Base-by-base conservation (phyloP, 345 rosid genomes). In the Viola odorata region DNA sequence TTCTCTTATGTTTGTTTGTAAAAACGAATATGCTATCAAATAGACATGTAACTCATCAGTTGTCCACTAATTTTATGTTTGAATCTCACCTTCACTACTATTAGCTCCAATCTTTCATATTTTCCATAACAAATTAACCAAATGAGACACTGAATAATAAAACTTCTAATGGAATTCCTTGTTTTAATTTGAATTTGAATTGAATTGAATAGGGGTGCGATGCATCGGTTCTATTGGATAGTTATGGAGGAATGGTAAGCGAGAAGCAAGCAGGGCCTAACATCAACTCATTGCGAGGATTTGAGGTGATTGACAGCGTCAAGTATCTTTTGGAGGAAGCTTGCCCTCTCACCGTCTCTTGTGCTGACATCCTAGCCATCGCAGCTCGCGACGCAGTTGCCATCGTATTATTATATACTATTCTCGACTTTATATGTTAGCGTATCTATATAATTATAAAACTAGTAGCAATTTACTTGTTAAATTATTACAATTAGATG, bases 211-310 rank as follows among this genome's bases (percentile, higher is more conserved):
- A 85, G 92, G 97, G 96, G 0, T 87, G 96, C 56, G 96, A 87
- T 73, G 97, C 79, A 59, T 87, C 85, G 8, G 63, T 87, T 40
- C 87, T 84, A 3, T 61, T 85, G 60, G 96, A 91, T 61, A 80
- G 78, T 68, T 39, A 64, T 17, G 95, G 80, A 37, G 87, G 57
- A 45, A 82, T 84, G 50, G 64, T 83, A 3, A 86, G 91, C 60
- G 96, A 91, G 65, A 91, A 91, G 71, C 80, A 68, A 69, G 98
- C 92, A 41, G 69, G 64, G 6, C 92, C 95, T 5, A 86, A 89
- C 63, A 8, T 71, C 0, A 80, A 86, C 67, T 91, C 95, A 2
- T 9, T 84, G 53, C 82, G 78, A 13, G 96, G 98, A 23, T 86
- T 88, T 5, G 79, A 85, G 42, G 86, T 89, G 45, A 80, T 91